Conservation (phyloP, 495 filamentous ascomycete species). For the Choiromyces venosus region DNA sequence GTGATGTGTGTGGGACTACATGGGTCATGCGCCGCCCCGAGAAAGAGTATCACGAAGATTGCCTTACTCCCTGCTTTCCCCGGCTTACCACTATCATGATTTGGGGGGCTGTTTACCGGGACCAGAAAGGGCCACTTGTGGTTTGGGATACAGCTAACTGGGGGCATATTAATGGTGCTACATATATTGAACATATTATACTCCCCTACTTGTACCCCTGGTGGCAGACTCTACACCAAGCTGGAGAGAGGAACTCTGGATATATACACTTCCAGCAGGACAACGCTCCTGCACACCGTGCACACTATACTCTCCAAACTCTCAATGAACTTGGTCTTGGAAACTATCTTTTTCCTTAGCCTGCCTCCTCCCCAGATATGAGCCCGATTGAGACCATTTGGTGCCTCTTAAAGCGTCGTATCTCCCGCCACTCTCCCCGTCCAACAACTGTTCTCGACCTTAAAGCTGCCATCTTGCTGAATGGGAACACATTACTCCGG, state of each 20-base stretch:
- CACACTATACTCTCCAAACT: background rate
- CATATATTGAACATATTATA: background rate
- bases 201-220: background rate
- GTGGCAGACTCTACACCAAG: background rate
- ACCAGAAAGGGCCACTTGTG: background rate
- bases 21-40: too few relatives aligned
- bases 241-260: background rate
- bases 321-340: slow-evolving; percentile 1
- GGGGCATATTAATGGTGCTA: background rate
- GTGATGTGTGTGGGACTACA: too few relatives aligned
- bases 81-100: slow-evolving; percentile 1
- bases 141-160: background rate
- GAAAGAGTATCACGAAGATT: too few relatives aligned
- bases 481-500: slow-evolving; percentile 3
- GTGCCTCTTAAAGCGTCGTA: slow-evolving; percentile 3
- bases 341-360: slow-evolving; percentile 6
- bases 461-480: background rate
- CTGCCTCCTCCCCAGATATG: slow-evolving; percentile 10
- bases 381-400: slow-evolving; percentile 18
- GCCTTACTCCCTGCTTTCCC: background rate
- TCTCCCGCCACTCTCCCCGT: background rate
- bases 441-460: background rate
- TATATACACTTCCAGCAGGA: slow-evolving; percentile 10
- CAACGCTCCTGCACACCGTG: background rate
- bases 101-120: background rate